Evolutionary conservation across 2,329 filamentous ascomycete genomes (phyloP).

Genomic region (Botrytis hyacinthi): DNA sequence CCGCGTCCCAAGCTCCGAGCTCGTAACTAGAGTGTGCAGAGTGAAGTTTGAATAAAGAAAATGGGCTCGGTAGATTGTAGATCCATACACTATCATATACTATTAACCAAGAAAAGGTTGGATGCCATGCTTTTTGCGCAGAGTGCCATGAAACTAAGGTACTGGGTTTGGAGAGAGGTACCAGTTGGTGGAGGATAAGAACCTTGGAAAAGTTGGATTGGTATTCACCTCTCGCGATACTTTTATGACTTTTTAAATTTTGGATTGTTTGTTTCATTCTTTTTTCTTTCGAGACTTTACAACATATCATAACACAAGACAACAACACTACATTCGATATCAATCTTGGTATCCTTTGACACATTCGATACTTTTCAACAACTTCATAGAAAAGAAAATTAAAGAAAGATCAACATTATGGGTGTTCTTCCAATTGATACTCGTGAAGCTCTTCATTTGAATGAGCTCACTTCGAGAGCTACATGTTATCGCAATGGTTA

Average conservation of each 20-base stretch:
- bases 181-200: background rate
- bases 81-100: background rate
- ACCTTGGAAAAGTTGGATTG: constrained; percentile 2
- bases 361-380: background rate
- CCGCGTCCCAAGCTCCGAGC: background rate
- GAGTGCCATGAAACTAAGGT: background rate
- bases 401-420: background rate
- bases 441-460: constrained; percentile 15
- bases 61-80: background rate
- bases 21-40: background rate
- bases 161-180: background rate
- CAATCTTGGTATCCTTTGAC: background rate
- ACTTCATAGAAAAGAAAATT: background rate
- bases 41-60: constrained; percentile 1
- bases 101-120: background rate
- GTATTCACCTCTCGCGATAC: background rate
- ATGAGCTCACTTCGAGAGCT: constrained; percentile 6
- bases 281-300: too few species aligned
- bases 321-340: background rate
- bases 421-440: constrained; percentile 20
- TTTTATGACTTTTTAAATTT: background rate
- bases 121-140: background rate
- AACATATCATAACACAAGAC: background rate
- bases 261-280: background rate
- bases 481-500: constrained; percentile 1